Evolutionary conservation across 1,284 basidiomycete species (phyloP).

Genomic region (Ceratobasidium sp.): DNA sequence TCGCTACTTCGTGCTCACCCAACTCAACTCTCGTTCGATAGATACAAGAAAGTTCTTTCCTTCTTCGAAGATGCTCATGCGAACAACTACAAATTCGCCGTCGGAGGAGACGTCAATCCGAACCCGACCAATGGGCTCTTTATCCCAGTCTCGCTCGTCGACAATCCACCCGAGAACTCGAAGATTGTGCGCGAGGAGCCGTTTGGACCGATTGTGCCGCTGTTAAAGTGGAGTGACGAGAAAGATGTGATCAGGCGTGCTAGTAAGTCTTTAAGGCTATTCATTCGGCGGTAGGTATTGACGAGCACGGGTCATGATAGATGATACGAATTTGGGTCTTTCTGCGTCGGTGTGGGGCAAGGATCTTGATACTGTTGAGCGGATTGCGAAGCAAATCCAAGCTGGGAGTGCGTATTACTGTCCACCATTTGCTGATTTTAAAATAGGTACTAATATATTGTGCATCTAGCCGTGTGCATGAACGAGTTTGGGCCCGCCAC

Average conservation of each 20-base stretch:
- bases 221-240: constrained; percentile 39
- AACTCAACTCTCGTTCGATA: neutral
- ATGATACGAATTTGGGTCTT: constrained; percentile 20
- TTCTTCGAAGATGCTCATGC: constrained; percentile 26
- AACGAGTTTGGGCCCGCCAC: constrained; percentile 29
- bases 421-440: no score
- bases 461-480: neutral
- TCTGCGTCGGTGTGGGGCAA: constrained; percentile 40
- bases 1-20: no score
- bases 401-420: no score
- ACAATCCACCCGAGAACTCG: constrained; percentile 39
- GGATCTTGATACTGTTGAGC: neutral
- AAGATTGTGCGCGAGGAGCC: constrained; percentile 33
- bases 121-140: constrained; percentile 10
- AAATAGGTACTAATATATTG: neutral
- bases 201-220: constrained; percentile 39
- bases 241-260: constrained; percentile 29
- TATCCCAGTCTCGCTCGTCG: constrained; percentile 33
- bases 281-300: no score
- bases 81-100: constrained; percentile 29
- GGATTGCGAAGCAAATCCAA: constrained; percentile 16
- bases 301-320: no score
- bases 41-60: constrained; percentile 1
- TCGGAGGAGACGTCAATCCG: constrained; percentile 36
- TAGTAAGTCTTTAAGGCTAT: constrained; percentile 12